Conservation (phyloP, 78 protist genomes). For the Dictyostelium intermedium region DNA sequence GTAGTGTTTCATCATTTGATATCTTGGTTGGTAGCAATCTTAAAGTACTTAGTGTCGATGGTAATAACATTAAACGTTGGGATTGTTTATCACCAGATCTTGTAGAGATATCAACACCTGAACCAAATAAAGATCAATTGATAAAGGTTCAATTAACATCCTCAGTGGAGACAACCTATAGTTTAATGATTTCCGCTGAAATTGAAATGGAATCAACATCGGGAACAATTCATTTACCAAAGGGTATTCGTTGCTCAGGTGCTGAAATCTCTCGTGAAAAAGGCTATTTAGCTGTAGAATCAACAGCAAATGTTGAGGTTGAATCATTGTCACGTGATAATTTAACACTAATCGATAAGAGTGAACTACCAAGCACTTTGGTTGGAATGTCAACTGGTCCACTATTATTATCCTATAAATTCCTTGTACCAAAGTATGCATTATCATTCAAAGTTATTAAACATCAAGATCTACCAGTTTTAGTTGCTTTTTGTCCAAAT, state of each 20-base stretch:
- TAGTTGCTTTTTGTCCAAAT: conserved; percentile 54
- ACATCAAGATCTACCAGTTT: conserved; percentile 26
- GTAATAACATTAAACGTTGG: conserved; percentile 49
- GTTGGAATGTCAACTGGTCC: conserved; percentile 29
- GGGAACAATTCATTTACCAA: neutral
- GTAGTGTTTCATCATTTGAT: conserved; percentile 57
- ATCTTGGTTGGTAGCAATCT: neutral
- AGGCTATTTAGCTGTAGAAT: conserved; percentile 47
- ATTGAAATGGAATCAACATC: conserved; percentile 20
- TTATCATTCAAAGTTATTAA: conserved; percentile 20
- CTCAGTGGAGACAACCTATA: conserved; percentile 4
- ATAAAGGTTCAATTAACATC: conserved; percentile 21
- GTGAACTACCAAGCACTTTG: conserved; percentile 20
- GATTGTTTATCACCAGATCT: conserved; percentile 43
- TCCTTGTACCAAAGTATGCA: conserved; percentile 41
- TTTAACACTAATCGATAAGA: conserved; percentile 48
- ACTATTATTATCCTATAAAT: conserved; percentile 39
- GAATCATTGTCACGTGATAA: conserved; percentile 43
- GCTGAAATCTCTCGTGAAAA: conserved; percentile 48
- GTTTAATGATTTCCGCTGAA: neutral
- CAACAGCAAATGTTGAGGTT: conserved; percentile 53
- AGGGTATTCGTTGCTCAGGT: conserved; percentile 25
- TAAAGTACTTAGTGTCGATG: conserved; percentile 37
- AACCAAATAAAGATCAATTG: conserved; percentile 14
- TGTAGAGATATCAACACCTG: neutral